Conservation (phyloP, 176 grass and related monocot genomes). For the Triticum timopheevii region DNA sequence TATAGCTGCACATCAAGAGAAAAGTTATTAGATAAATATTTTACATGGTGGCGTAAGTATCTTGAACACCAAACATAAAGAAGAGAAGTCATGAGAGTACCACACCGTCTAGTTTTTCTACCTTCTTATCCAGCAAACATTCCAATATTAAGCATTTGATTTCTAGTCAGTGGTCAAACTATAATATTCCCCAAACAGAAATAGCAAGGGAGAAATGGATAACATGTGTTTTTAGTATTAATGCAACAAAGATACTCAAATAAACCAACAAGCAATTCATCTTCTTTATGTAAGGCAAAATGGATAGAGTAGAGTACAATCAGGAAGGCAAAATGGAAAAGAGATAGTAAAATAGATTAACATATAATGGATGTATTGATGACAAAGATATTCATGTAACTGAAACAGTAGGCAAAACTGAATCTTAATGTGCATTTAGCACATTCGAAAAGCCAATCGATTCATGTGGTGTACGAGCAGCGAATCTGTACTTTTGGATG, state of each 20-base stretch:
- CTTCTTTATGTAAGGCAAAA: background rate
- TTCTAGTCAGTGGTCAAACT: background rate
- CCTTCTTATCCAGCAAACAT: background rate
- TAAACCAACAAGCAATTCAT: background rate
- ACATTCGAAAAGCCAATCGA: too few species aligned
- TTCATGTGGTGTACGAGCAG: too few species aligned
- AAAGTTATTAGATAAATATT: too few species aligned
- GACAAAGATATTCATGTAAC: too few species aligned
- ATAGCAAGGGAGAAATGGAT: background rate
- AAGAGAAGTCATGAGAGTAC: background rate
- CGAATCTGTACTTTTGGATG: too few species aligned
- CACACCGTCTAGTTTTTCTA: background rate
- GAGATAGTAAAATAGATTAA: too few species aligned
- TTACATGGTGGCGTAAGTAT: background rate
- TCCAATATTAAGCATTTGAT: background rate
- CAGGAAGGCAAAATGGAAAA: too few species aligned
- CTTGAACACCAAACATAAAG: slow-evolving; percentile 4
- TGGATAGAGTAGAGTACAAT: too few species aligned
- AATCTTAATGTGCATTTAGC: too few species aligned
- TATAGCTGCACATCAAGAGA: too few species aligned
- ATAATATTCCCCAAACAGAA: background rate
- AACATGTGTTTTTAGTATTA: background rate
- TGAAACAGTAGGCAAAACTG: too few species aligned
- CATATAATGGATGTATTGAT: too few species aligned
- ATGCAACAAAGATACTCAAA: background rate